These are phyloP conservation scores for Candida labiduridarum DNA, from an alignment of 1,139 yeast genomes.

Conservation along the genomic window DNA sequence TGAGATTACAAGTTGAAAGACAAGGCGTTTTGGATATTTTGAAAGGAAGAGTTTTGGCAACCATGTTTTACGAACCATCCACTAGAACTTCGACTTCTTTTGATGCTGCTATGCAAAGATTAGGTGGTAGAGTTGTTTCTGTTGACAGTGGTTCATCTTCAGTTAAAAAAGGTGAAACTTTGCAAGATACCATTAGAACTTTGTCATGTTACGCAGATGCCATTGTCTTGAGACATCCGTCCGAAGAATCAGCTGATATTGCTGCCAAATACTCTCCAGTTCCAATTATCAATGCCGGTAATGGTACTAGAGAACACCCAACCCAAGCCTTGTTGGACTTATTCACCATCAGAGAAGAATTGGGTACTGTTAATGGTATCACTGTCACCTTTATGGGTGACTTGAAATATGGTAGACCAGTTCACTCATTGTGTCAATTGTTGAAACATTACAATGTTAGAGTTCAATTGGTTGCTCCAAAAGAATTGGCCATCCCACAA, in stretches of 20 bases:
- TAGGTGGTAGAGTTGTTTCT: slow-evolving; percentile 96
- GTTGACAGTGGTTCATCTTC: slow-evolving; percentile 85
- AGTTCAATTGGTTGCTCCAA: slow-evolving; percentile 89
- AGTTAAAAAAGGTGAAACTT: slow-evolving; percentile 96
- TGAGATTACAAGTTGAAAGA: slow-evolving; percentile 96
- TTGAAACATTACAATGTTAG: slow-evolving; percentile 91
- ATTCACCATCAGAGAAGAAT: slow-evolving; percentile 97
- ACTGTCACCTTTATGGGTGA: slow-evolving; percentile 99
- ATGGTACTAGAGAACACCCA: slow-evolving; percentile 97
- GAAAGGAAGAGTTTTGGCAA: slow-evolving; percentile 88
- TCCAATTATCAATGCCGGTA: slow-evolving; percentile 97
- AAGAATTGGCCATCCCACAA: slow-evolving; percentile 81
- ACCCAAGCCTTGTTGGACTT: slow-evolving; percentile 97
- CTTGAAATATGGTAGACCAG: slow-evolving; percentile 97
- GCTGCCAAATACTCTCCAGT: slow-evolving; percentile 97
- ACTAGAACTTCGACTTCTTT: slow-evolving; percentile 96
- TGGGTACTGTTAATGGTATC: slow-evolving; percentile 97
- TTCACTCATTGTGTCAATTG: slow-evolving; percentile 91
- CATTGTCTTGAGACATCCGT: slow-evolving; percentile 94
- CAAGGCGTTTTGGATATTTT: slow-evolving; percentile 90
- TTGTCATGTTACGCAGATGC: slow-evolving; percentile 97
- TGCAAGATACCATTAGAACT: slow-evolving; percentile 95
- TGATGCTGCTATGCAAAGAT: slow-evolving; percentile 99
- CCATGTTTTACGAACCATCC: slow-evolving; percentile 97
- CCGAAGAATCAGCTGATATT: slow-evolving; percentile 85